Evolutionary conservation across 345 rosid genomes (phyloP).

Genomic region (Theobroma cacao): DNA sequence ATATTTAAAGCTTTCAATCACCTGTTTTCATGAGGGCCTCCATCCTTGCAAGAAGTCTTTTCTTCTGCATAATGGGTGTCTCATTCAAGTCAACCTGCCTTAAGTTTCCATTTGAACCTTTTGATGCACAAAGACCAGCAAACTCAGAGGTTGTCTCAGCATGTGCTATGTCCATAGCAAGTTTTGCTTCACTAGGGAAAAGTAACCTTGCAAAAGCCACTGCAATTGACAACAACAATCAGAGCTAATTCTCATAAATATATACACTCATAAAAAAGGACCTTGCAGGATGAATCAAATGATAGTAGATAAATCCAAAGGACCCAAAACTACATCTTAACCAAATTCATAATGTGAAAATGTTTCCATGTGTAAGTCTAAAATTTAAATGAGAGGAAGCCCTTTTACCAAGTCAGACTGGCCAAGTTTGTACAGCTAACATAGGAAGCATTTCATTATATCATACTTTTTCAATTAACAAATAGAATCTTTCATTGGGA

Average conservation of each 20-base stretch:
- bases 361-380: neutral
- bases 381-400: neutral
- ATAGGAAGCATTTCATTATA: neutral
- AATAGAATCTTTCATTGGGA: neutral
- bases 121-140: slow-evolving; percentile 55
- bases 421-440: neutral
- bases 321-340: neutral
- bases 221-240: slow-evolving; percentile 30
- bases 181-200: slow-evolving; percentile 89
- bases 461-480: neutral
- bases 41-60: slow-evolving; percentile 67
- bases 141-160: slow-evolving; percentile 68
- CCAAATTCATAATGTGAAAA: neutral
- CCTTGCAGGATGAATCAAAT: slow-evolving; percentile 3
- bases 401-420: neutral
- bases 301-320: neutral
- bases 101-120: slow-evolving; percentile 58
- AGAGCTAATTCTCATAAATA: neutral
- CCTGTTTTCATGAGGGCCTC: slow-evolving; percentile 94
- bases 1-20: slow-evolving; percentile 20
- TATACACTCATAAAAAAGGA: neutral
- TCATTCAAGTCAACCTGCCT: slow-evolving; percentile 87
- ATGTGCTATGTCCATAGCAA: slow-evolving; percentile 87
- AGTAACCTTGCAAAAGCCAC: slow-evolving; percentile 87
- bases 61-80: slow-evolving; percentile 70